Evolutionary conservation across 169 alveolate genomes (phyloP).

Genomic region (Cryptosporidium xiaoi): DNA sequence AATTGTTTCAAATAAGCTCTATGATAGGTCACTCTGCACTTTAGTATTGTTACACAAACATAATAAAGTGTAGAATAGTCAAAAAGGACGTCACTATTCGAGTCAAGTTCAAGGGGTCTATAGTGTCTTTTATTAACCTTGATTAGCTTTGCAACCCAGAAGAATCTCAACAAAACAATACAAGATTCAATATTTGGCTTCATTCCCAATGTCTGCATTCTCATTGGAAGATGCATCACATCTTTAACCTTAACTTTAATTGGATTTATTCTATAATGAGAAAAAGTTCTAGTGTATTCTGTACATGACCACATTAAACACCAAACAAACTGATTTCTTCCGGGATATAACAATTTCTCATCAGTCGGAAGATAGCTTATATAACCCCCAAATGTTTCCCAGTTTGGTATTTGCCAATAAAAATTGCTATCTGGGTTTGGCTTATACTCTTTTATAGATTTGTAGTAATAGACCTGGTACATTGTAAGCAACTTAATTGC

Average conservation of each 20-base stretch:
- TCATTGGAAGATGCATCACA: conserved; percentile 64
- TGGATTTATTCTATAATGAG: conserved; percentile 63
- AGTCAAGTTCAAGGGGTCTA: conserved; percentile 32
- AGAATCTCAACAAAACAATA: conserved; percentile 11
- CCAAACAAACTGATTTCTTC: conserved; percentile 70
- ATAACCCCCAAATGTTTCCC: conserved; percentile 51
- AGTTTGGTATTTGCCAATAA: conserved; percentile 64
- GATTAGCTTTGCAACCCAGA: conserved; percentile 40
- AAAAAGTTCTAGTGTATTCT: conserved; percentile 51
- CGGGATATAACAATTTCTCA: neutral
- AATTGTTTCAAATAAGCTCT: conserved; percentile 61
- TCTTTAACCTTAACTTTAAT: conserved; percentile 33
- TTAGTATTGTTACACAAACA: conserved; percentile 34
- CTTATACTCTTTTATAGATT: conserved; percentile 36
- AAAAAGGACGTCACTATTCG: conserved; percentile 28
- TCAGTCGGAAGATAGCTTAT: conserved; percentile 26
- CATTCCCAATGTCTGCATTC: conserved; percentile 47
- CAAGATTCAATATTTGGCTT: conserved; percentile 43
- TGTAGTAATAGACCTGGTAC: conserved; percentile 50
- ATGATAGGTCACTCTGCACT: conserved; percentile 60
- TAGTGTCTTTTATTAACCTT: conserved; percentile 37
- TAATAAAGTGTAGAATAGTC: conserved; percentile 58
- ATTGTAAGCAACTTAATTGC: conserved; percentile 40
- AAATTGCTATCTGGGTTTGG: conserved; percentile 58
- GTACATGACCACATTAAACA: conserved; percentile 57